phyloP scores from a whole-genome alignment of 805 yeast species.

The Metschnikowia borealis region DNA sequence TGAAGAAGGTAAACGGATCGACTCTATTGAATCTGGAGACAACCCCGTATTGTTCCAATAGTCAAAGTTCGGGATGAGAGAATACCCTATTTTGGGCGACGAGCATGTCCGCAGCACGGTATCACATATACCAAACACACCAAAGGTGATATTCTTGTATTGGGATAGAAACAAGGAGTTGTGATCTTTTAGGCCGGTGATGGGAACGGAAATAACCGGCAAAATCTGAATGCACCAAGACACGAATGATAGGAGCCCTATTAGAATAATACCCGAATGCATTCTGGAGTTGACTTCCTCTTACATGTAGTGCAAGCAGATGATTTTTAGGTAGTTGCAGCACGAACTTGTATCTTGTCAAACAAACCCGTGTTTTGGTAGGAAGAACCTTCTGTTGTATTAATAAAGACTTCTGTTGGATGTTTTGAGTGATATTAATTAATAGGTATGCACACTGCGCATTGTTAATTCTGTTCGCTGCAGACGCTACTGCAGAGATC shows the following conservation, averaged over 20 bases:
- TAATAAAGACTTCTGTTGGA: no score
- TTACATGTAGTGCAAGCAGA: background rate
- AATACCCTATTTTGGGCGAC: slow-evolving; percentile 36
- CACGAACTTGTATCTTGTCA: background rate
- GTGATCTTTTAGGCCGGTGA: slow-evolving; percentile 26
- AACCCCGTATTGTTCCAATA: background rate
- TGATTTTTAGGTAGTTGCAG: no score
- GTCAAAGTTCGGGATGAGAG: slow-evolving; percentile 8
- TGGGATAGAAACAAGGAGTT: slow-evolving; percentile 28
- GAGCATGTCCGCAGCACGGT: slow-evolving; percentile 26
- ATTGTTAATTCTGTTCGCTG: background rate
- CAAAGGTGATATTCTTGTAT: slow-evolving; percentile 33
- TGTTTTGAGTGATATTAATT: background rate
- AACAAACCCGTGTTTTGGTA: no score
- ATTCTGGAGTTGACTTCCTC: slow-evolving; percentile 8
- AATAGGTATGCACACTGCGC: background rate
- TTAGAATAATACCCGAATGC: slow-evolving; percentile 29
- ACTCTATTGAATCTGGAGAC: background rate
- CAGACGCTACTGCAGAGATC: background rate
- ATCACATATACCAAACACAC: slow-evolving; percentile 44
- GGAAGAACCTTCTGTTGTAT: no score
- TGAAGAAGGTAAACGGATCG: slow-evolving; percentile 35
- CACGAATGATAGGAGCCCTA: slow-evolving; percentile 25
- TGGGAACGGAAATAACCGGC: slow-evolving; percentile 40
- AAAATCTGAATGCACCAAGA: slow-evolving; percentile 36